Evolutionary conservation across 495 filamentous ascomycete genomes (phyloP), one percentile per base, ranked within the genome.

Genomic region (Aspergillus cavernicola): DNA sequence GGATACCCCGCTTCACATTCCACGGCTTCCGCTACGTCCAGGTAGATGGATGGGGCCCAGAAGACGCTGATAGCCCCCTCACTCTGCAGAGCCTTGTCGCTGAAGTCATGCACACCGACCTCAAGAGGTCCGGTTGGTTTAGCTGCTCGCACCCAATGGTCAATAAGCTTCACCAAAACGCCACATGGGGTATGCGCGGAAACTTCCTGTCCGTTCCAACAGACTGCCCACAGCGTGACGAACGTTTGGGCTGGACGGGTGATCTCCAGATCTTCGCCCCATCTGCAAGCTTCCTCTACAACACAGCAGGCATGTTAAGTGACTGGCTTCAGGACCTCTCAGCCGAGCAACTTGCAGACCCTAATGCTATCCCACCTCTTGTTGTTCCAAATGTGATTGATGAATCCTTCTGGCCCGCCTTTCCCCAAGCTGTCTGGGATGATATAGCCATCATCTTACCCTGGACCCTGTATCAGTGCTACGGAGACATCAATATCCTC

Each of bases 171-270:
- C 71, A 80, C 33, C 40, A 67, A 6, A 83, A 83, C 44, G 65
- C 77, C 4, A 43, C 65, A 24, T 80, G 79, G 80, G 68, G 71
- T 8, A 79, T 81, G 75, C 67, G 69, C 4, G 74, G 77, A 0
- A 83, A 82, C 41, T 83, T 83, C 42, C 63, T 83, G 46, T 65
- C 60, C 16, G 62, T 82, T 0, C 80, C 79, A 2, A 83, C 75
- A 0, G 80, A 83, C 47, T 82, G 79, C 51, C 78, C 78, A 0
- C 76, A 80, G 50, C 69, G 80, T 31, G 80, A 83, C 44, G 80
- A 83, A 54, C 66, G 78, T 4, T 52, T 83, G 9, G 80, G 80
- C 0, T 83, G 78, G 80, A 81, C 80, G 0, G 80, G 78, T 1
- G 79, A 81, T 46, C 67, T 73, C 9, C 71, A 78, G 40, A 67